These are phyloP conservation scores for Globisporangium abappressorium DNA, from an alignment of 352 stramenopile species.

Conservation along the genomic window DNA sequence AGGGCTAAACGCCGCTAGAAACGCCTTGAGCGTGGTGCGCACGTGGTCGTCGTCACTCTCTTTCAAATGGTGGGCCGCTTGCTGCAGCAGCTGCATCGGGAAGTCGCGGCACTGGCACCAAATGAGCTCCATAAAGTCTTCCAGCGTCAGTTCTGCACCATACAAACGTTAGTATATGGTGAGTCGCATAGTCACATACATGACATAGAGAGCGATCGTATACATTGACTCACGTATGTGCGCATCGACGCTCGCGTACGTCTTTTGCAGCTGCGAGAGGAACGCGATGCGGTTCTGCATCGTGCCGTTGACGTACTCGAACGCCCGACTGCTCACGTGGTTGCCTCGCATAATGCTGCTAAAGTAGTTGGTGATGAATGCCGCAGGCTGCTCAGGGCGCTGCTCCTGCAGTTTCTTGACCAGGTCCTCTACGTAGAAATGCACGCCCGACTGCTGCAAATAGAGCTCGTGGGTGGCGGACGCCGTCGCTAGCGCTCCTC, in stretches of 20 bases:
- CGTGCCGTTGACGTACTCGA: constrained; percentile 53
- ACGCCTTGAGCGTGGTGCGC: constrained; percentile 24
- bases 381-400: constrained; percentile 31
- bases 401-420: constrained; percentile 49
- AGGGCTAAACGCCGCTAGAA: constrained; percentile 34
- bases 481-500: constrained; percentile 13
- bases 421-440: constrained; percentile 57
- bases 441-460: constrained; percentile 48
- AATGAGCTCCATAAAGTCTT: constrained; percentile 59
- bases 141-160: constrained; percentile 39
- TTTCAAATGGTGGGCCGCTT: constrained; percentile 37
- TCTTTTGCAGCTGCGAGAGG: constrained; percentile 37
- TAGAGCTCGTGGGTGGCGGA: constrained; percentile 35
- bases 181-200: background rate
- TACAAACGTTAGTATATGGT: background rate
- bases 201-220: background rate
- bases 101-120: constrained; percentile 57
- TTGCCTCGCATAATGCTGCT: constrained; percentile 27
- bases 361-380: constrained; percentile 52
- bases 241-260: constrained; percentile 36
- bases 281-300: constrained; percentile 55
- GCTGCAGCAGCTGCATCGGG: constrained; percentile 34
- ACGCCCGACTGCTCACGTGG: constrained; percentile 37
- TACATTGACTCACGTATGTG: constrained; percentile 27
- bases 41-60: constrained; percentile 29